A percentile compares a stretch with the other conserved stretches of the same genome.
These are phyloP conservation scores for Leccinum solheimii DNA, from an alignment of 1,284 basidiomycete genomes.

Conservation along the genomic window DNA sequence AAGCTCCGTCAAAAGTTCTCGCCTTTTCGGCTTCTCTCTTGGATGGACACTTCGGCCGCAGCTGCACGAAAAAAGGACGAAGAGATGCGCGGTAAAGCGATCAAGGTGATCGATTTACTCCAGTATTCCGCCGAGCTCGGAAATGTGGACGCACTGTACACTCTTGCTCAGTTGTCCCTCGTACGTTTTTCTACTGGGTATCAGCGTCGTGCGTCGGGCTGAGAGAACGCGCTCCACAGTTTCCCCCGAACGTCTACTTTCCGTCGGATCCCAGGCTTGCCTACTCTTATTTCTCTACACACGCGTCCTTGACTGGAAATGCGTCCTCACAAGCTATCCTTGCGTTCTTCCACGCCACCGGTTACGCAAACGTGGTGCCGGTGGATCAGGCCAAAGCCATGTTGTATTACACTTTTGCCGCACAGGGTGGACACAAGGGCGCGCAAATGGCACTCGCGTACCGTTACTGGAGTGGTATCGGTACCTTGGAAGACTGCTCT, in stretches of 20 bases:
- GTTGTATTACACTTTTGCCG: constrained; percentile 92
- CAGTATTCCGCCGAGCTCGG: constrained; percentile 80
- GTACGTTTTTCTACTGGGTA: constrained; percentile 16
- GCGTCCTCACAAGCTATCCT: constrained; percentile 82
- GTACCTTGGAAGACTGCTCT: constrained; percentile 83
- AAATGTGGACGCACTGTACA: constrained; percentile 72
- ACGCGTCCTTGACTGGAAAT: constrained; percentile 71
- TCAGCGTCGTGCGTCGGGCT: neutral
- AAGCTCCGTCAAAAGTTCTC: constrained; percentile 58
- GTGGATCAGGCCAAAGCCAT: constrained; percentile 77
- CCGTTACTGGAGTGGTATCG: constrained; percentile 95
- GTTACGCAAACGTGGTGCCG: constrained; percentile 71
- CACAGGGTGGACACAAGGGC: constrained; percentile 81
- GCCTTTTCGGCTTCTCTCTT: constrained; percentile 47
- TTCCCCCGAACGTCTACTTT: constrained; percentile 69
- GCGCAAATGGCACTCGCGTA: constrained; percentile 94
- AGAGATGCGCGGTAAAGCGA: constrained; percentile 62
- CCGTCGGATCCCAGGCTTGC: constrained; percentile 58
- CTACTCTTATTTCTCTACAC: constrained; percentile 57
- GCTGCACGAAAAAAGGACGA: constrained; percentile 56
- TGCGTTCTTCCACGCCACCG: constrained; percentile 87
- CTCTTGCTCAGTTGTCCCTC: constrained; percentile 70
- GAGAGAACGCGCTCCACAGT: constrained; percentile 41
- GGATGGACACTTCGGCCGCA: constrained; percentile 42
- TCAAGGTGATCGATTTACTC: constrained; percentile 75